These are phyloP conservation scores for Pseudogymnoascus sp. DNA, from an alignment of 2,329 filamentous ascomycete genomes.

Conservation along the genomic window DNA sequence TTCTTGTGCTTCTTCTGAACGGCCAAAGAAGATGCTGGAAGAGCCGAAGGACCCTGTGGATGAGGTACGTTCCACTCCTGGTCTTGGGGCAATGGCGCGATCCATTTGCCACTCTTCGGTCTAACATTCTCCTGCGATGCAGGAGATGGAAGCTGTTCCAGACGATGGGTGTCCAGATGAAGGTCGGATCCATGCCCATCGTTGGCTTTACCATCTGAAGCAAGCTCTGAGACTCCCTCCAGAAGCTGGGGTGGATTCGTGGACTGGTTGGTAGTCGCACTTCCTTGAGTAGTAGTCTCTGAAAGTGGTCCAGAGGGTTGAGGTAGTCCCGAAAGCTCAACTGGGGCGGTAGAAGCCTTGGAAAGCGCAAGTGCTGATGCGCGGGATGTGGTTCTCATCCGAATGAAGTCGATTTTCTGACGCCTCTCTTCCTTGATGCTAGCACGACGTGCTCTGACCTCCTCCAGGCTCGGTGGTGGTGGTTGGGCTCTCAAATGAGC, in stretches of 20 bases:
- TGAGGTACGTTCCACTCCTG: neutral
- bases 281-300: neutral
- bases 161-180: neutral
- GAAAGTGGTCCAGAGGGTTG: neutral
- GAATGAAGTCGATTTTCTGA: conserved; percentile 7
- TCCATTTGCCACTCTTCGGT: neutral
- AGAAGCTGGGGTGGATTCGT: too few species aligned
- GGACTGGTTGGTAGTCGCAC: neutral
- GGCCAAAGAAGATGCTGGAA: neutral
- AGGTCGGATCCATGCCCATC: neutral
- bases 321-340: too few species aligned
- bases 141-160: neutral
- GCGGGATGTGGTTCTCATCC: conserved; percentile 1
- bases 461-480: conserved; percentile 14
- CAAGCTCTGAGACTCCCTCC: neutral
- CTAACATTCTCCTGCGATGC: neutral
- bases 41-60: neutral
- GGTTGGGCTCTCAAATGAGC: neutral
- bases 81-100: neutral
- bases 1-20: neutral
- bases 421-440: conserved; percentile 11
- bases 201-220: neutral
- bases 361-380: neutral
- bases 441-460: conserved; percentile 16
- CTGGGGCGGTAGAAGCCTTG: neutral